phyloP scores from a whole-genome alignment of 192 early-diverging fungal genomes.

The Coemansia sp. region DNA sequence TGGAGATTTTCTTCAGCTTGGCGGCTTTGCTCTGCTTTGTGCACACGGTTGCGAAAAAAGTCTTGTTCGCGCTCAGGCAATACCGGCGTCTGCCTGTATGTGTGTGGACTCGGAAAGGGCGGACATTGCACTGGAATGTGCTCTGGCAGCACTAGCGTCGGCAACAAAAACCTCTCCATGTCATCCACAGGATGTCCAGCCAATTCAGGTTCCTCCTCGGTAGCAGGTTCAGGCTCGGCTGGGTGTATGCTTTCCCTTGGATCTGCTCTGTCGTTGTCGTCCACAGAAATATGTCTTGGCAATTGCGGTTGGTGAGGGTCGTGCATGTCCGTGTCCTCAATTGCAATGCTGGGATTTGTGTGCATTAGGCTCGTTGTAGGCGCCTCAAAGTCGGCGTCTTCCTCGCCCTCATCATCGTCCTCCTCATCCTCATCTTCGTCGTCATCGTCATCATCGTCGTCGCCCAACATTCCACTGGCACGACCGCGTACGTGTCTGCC shows the following conservation, averaged over 20 bases:
- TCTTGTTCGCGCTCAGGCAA: constrained; percentile 53
- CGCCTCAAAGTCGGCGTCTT: constrained; percentile 55
- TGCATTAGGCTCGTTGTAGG: constrained; percentile 23
- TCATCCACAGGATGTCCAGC: constrained; percentile 14
- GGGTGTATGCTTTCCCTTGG: background rate
- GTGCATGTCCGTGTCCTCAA: background rate
- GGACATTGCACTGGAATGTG: constrained; percentile 49
- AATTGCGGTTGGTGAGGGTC: background rate
- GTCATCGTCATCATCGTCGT: constrained; percentile 13
- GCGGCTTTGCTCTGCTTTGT: constrained; percentile 56
- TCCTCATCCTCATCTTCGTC: constrained; percentile 4
- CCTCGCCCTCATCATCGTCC: constrained; percentile 36
- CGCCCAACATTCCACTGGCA: constrained; percentile 1
- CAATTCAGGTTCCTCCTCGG: background rate
- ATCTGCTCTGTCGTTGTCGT: background rate
- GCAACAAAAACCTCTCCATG: constrained; percentile 33
- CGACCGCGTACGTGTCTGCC: background rate
- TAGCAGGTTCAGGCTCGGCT: background rate
- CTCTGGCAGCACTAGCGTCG: constrained; percentile 21
- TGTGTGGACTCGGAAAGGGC: constrained; percentile 51
- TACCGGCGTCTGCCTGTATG: constrained; percentile 50
- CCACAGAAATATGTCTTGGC: background rate
- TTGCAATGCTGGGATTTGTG: background rate
- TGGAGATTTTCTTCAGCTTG: constrained; percentile 56
- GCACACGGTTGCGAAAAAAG: constrained; percentile 54